Conservation (phyloP, 1,284 basidiomycete species). For the Ceratobasidium sp. region DNA sequence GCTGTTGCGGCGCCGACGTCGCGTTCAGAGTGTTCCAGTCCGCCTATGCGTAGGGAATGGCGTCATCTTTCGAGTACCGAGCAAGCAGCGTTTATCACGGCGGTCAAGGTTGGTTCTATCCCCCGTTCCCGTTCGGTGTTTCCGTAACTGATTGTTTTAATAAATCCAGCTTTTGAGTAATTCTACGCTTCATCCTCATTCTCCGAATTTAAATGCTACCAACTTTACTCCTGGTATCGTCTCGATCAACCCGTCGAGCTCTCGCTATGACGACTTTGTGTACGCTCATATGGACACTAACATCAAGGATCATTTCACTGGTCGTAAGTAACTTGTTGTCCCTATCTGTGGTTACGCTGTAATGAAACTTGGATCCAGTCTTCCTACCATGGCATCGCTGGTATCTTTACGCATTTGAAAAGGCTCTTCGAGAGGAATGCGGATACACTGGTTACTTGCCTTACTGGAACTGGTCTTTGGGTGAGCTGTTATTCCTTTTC, state of each 20-base stretch:
- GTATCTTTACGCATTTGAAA: constrained; percentile 22
- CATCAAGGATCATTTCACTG: constrained; percentile 34
- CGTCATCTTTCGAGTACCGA: not conserved
- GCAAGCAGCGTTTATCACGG: constrained; percentile 24
- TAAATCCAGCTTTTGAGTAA: constrained; percentile 33
- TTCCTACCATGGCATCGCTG: constrained; percentile 36
- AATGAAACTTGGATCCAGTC: constrained; percentile 38
- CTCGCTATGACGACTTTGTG: constrained; percentile 39
- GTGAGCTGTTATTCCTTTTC: not conserved
- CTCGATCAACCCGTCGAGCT: constrained; percentile 10
- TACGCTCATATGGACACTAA: constrained; percentile 41
- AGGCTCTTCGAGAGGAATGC: constrained; percentile 23
- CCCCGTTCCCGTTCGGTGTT: not conserved
- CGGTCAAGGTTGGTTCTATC: constrained; percentile 33
- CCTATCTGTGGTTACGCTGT: not conserved
- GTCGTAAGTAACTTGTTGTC: constrained; percentile 6
- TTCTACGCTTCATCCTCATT: constrained; percentile 11
- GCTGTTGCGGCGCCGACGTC: not conserved
- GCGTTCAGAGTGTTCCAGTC: not conserved
- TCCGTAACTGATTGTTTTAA: not conserved
- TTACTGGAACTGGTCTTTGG: constrained; percentile 40
- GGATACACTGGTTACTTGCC: constrained; percentile 35
- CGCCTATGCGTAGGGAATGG: constrained; percentile 36
- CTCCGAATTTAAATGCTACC: constrained; percentile 18
- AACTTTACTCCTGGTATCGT: constrained; percentile 13